phyloP scores from a whole-genome alignment of 139 green algal species.

The Marvania coccoides region DNA sequence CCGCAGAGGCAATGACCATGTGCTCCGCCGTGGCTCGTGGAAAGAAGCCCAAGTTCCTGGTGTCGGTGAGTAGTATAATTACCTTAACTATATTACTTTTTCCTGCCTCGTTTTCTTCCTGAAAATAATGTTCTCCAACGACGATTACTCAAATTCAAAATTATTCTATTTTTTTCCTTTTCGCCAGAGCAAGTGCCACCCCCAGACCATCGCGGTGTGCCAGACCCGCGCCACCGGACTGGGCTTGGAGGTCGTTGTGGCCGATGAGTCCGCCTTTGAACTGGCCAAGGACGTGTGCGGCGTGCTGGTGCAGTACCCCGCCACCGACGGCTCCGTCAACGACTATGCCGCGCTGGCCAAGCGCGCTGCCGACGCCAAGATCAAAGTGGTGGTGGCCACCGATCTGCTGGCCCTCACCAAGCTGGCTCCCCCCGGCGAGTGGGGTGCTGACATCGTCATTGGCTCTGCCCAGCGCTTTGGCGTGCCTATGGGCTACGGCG shows the following conservation, averaged over 20 bases:
- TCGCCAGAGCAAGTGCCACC: constrained; percentile 84
- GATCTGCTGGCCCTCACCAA: constrained; percentile 94
- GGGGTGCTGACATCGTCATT: constrained; percentile 95
- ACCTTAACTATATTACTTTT: too few species aligned
- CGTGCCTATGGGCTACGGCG: constrained; percentile 97
- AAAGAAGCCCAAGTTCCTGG: constrained; percentile 97
- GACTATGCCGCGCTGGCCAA: constrained; percentile 71
- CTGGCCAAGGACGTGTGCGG: constrained; percentile 88
- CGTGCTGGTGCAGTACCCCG: constrained; percentile 94
- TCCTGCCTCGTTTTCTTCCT: too few species aligned
- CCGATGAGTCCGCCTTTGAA: constrained; percentile 47
- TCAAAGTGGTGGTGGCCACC: constrained; percentile 82
- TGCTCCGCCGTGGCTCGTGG: constrained; percentile 82
- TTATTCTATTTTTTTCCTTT: not conserved
- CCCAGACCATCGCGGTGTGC: constrained; percentile 97
- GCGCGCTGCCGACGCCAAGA: constrained; percentile 49
- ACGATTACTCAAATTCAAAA: too few species aligned
- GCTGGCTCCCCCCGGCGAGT: constrained; percentile 91
- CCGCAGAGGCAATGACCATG: constrained; percentile 99
- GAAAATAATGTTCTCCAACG: too few species aligned
- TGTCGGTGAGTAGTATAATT: constrained; percentile 53
- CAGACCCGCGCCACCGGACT: constrained; percentile 91
- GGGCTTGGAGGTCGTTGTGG: constrained; percentile 79
- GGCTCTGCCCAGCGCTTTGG: constrained; percentile 94
- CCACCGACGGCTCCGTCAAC: constrained; percentile 82